Base-by-base conservation (phyloP, 1,139 yeast species). In the Pichia sp. region DNA sequence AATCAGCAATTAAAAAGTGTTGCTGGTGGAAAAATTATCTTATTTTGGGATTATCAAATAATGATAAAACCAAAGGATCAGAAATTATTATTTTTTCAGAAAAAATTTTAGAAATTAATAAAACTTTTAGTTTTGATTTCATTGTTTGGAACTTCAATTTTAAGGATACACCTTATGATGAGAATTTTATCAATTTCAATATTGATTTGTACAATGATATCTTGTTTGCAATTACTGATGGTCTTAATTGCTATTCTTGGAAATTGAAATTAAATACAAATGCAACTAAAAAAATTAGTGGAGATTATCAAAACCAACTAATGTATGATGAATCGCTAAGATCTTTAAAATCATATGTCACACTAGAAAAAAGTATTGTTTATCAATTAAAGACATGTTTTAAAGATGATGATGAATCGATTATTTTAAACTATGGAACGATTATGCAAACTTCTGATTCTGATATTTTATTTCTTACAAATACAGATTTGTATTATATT, bases 101-200 rank as follows among this genome's bases (percentile, higher is more conserved):
- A n/a, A 48, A 40, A 11, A 51, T 55, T 10, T 48, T 55, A 3
- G 55, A 53, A 6, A 39, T 37, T 3, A 44, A 42, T 5, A 53
- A 49, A 25, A 49, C 46, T 16, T 62, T 61, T 39, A 49, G 51
- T 35, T 52, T 51, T 32, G 62, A 59, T 6, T 47, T 48, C n/a
- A 51, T 59, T 20, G 51, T 61, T 16, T 63, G 67, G 67, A 55
- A 55, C 8, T 62, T 61, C 49, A 53, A 60, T 38, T 57, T 61
- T 39, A 52, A 51, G n/a, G 60, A 56, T n/a, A 51, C 61, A 2
- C 44, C 49, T 30, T 37, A 45, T 26, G 55, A 59, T 16, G 67
- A 62, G 43, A 47, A 51, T 37, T 60, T 61, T 33, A 32, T 61
- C 10, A 44, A 47, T 38, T 51, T 62, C 41, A 60, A 61, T 38